Percentiles rank a stretch among this genome's conserved stretches.
Evolutionary conservation across 2,329 filamentous ascomycete species (phyloP).

Genomic region (Beauveria sp.): DNA sequence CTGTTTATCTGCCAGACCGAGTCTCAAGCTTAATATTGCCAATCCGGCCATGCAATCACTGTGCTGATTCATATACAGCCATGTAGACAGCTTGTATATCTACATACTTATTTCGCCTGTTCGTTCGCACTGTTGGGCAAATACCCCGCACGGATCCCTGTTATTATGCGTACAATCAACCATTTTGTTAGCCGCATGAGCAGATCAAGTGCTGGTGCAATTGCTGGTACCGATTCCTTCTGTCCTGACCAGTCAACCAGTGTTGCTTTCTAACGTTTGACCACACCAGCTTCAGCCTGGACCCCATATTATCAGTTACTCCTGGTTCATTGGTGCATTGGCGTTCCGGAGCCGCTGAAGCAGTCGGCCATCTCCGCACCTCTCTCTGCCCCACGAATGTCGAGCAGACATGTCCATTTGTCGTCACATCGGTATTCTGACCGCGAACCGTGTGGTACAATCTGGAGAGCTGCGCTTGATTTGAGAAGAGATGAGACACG

Average conservation of each 20-base stretch:
- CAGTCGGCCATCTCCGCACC: slow-evolving; percentile 1
- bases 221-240: background rate
- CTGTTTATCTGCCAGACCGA: too few species aligned
- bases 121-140: background rate
- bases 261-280: background rate
- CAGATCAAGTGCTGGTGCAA: background rate
- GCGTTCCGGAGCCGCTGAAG: slow-evolving; percentile 1
- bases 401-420: background rate
- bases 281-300: background rate
- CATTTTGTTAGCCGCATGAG: background rate
- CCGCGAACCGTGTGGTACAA: background rate
- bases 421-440: background rate
- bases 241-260: background rate
- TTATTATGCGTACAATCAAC: background rate
- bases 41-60: too few species aligned
- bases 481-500: background rate
- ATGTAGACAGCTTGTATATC: too few species aligned
- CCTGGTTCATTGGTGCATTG: background rate
- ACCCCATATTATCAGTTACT: background rate
- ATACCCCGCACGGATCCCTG: background rate
- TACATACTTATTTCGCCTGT: background rate
- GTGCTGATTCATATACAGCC: too few species aligned
- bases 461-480: background rate
- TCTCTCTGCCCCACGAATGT: background rate
- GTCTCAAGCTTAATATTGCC: too few species aligned